Conservation (phyloP, 2,329 filamentous ascomycete species). For the Didymella lethalis region DNA sequence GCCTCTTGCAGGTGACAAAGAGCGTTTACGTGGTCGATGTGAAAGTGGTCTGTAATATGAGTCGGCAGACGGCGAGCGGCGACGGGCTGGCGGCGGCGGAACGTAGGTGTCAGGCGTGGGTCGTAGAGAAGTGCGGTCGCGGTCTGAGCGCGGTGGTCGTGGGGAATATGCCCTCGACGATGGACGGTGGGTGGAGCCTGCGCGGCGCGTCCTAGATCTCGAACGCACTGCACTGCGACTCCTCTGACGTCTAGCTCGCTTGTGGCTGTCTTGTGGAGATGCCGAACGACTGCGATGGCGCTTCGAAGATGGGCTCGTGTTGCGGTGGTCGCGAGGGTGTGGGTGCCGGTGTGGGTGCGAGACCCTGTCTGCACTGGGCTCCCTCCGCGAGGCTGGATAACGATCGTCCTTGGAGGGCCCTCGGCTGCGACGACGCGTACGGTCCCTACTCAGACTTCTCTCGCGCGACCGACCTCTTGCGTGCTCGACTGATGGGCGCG, state of each 20-base stretch:
- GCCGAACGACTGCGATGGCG: slow-evolving; percentile 50
- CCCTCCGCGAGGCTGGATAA: slow-evolving; percentile 48
- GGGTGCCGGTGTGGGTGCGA: slow-evolving; percentile 45
- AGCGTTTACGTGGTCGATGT: slow-evolving; percentile 44
- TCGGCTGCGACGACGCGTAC: slow-evolving; percentile 45
- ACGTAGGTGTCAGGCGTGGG: slow-evolving; percentile 50
- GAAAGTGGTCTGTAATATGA: slow-evolving; percentile 47
- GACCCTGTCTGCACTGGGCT: slow-evolving; percentile 48
- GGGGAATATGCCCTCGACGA: slow-evolving; percentile 45
- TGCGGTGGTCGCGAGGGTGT: slow-evolving; percentile 40
- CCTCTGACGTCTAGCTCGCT: slow-evolving; percentile 44
- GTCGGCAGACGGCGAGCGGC: slow-evolving; percentile 53
- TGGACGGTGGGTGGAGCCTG: slow-evolving; percentile 41
- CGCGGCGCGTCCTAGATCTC: slow-evolving; percentile 43
- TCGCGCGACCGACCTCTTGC: slow-evolving; percentile 43
- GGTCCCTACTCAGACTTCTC: slow-evolving; percentile 44
- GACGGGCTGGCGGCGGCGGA: slow-evolving; percentile 41
- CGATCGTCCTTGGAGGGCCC: slow-evolving; percentile 44
- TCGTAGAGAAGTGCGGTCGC: slow-evolving; percentile 44
- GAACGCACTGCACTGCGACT: slow-evolving; percentile 50
- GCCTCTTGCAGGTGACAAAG: slow-evolving; percentile 41
- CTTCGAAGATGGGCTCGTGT: slow-evolving; percentile 50
- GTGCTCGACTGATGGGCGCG: slow-evolving; percentile 37
- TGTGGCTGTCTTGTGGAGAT: slow-evolving; percentile 45
- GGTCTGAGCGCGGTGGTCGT: slow-evolving; percentile 40